Evolutionary conservation across 352 stramenopile species (phyloP), one percentile per base, ranked within the genome.

Genomic region (Phytophthora colocasiae): DNA sequence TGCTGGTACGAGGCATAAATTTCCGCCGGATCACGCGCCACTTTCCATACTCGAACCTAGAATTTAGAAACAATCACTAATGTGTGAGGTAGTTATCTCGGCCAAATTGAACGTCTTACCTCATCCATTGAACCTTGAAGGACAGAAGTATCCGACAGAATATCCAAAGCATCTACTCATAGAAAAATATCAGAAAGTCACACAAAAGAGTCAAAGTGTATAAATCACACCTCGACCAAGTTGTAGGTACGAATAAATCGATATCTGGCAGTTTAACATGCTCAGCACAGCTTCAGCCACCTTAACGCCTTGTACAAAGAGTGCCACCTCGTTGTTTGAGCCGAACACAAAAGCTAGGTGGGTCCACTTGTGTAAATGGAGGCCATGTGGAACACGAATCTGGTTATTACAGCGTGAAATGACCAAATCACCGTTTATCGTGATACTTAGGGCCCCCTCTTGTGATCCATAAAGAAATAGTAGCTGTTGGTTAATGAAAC

Each of bases 71-170:
- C 40, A 32, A 8, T 9, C n/a, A 27, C 14, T 24, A 6, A 49
- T 15, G 11, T 32, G n/a, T 49, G 6, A 58, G n/a, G 19, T 45
- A 6, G 7, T 43, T 26, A 32, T 39, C 8, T 63, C 6, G 12
- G 12, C 12, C 26, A 48, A 19, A 12, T 66, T 51, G 26, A 32
- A 15, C 9, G 9, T n/a, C 4, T 4, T 73, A 87, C 80, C 56
- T 87, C 81, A 44, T 89, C 80, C 40, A 89, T 74, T 15, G 44
- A 45, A 5, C 80, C 80, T 17, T 50, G 41, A 17, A 86, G 79
- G 8, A 52, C 26, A n/a, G 54, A 49, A 7, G 62, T 58, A 8
- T 56, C 50, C 12, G 44, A 27, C 34, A 56, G 26, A 41, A 77
- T 46, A 1, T 26, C 44, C 24, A 81, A 66, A 15, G 67, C 58